These are phyloP conservation scores for Microsporum audouinii DNA, from an alignment of 2,329 filamentous ascomycete genomes.

Conservation along the genomic window DNA sequence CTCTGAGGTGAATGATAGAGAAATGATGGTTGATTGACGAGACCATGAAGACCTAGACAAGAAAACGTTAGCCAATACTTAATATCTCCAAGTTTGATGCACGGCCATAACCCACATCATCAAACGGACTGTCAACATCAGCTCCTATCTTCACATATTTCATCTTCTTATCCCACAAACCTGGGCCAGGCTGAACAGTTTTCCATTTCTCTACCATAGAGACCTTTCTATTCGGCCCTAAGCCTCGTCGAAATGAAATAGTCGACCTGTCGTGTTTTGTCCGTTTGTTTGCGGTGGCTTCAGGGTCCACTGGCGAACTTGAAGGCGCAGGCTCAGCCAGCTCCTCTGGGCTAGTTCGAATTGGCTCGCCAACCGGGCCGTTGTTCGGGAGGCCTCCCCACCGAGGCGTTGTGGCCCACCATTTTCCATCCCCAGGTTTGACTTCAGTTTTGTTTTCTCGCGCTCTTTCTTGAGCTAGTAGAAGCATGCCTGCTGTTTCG, in stretches of 20 bases:
- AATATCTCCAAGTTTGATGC: background rate
- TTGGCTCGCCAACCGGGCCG: slow-evolving; percentile 1
- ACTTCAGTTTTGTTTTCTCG: slow-evolving; percentile 42
- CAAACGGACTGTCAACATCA: slow-evolving; percentile 35
- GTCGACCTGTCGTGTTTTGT: slow-evolving; percentile 26
- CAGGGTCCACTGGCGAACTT: background rate
- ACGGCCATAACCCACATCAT: slow-evolving; percentile 41
- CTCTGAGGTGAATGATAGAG: slow-evolving; percentile 46
- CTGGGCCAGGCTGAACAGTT: slow-evolving; percentile 38
- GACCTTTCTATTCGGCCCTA: slow-evolving; percentile 30
- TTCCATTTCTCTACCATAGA: slow-evolving; percentile 44
- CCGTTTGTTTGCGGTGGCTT: slow-evolving; percentile 27
- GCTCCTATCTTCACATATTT: slow-evolving; percentile 48
- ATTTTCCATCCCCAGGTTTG: slow-evolving; percentile 45
- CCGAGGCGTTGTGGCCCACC: slow-evolving; percentile 47
- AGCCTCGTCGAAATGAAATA: slow-evolving; percentile 23
- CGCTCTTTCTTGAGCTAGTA: slow-evolving; percentile 50
- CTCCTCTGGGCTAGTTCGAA: slow-evolving; percentile 18
- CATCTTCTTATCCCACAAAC: slow-evolving; percentile 46
- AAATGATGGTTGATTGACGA: slow-evolving; percentile 54
- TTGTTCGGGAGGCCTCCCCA: slow-evolving; percentile 39
- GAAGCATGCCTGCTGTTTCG: slow-evolving; percentile 46
- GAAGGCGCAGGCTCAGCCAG: background rate
- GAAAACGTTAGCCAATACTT: background rate
- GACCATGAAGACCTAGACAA: slow-evolving; percentile 46